phyloP scores from a whole-genome alignment of 495 filamentous ascomycete species.

The Delitschia confertaspora region DNA sequence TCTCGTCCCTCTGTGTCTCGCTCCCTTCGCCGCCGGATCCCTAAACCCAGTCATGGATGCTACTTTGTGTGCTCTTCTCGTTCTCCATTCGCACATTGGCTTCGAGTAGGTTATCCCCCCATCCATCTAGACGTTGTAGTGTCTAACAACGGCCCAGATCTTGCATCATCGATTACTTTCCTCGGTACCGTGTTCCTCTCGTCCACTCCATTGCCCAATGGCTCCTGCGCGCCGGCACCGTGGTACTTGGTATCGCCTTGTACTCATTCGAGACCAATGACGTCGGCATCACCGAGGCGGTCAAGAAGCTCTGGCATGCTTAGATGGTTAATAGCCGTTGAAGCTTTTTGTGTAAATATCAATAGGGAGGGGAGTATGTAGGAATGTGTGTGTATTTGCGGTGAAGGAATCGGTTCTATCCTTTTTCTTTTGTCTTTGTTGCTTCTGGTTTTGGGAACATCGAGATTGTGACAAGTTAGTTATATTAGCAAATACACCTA shows the following conservation, averaged over 20 bases:
- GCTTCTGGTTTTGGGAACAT: too few species aligned
- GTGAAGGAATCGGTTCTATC: background rate
- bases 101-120: conserved; percentile 59
- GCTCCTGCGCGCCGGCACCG: conserved; percentile 68
- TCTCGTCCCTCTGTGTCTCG: conserved; percentile 77
- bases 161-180: conserved; percentile 85
- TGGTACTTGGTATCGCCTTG: conserved; percentile 73
- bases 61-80: conserved; percentile 66
- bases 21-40: conserved; percentile 84
- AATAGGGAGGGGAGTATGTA: background rate
- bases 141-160: conserved; percentile 38
- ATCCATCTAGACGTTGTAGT: background rate
- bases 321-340: conserved; percentile 13
- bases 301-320: conserved; percentile 80
- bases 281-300: conserved; percentile 81
- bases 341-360: background rate
- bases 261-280: conserved; percentile 99
- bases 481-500: too few species aligned
- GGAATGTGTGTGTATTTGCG: background rate
- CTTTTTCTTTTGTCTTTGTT: too few species aligned
- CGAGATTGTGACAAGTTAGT: too few species aligned
- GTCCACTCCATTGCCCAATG: conserved; percentile 56
- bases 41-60: conserved; percentile 86
- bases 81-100: conserved; percentile 90
- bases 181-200: conserved; percentile 58